Base-by-base conservation (phyloP, 345 rosid genomes). In the Lepidium aucheri region DNA sequence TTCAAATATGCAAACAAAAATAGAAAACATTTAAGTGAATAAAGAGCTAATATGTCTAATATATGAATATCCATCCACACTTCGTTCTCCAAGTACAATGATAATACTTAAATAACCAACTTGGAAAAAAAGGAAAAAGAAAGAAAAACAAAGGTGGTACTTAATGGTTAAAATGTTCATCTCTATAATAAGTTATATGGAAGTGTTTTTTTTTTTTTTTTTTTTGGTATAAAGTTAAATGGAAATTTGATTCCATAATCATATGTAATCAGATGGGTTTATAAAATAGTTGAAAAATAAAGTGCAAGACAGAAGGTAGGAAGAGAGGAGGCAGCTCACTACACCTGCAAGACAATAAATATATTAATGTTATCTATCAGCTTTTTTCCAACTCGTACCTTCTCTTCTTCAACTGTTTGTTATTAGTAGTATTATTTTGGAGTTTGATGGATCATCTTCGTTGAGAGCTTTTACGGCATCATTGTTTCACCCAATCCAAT, bases 251-350 rank as follows among this genome's bases (percentile, higher is more conserved):
- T n/a, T n/a, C n/a, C n/a, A n/a, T n/a, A n/a, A n/a, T n/a, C n/a
- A n/a, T n/a, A n/a, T n/a, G n/a, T n/a, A n/a, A n/a, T n/a, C n/a
- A n/a, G n/a, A n/a, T n/a, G n/a, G n/a, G n/a, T n/a, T n/a, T n/a
- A n/a, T n/a, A n/a, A n/a, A n/a, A n/a, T n/a, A n/a, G n/a, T n/a
- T n/a, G n/a, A n/a, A n/a, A n/a, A n/a, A n/a, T n/a, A n/a, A n/a
- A n/a, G n/a, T n/a, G n/a, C n/a, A n/a, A n/a, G n/a, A n/a, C n/a
- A n/a, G n/a, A n/a, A n/a, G n/a, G n/a, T 20, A 20, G 22, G 22
- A 26, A 26, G 5, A 58, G 24, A 59, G 38, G 51, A 41, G 64
- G 15, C 50, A 53, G 53, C 43, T 53, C 70, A 65, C 53, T 47
- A 53, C 32, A 53, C 52, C 9, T 16, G 34, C 30, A 4, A 33